Conservation (phyloP, 257 asterid species). For the Thymus mandschuricus region DNA sequence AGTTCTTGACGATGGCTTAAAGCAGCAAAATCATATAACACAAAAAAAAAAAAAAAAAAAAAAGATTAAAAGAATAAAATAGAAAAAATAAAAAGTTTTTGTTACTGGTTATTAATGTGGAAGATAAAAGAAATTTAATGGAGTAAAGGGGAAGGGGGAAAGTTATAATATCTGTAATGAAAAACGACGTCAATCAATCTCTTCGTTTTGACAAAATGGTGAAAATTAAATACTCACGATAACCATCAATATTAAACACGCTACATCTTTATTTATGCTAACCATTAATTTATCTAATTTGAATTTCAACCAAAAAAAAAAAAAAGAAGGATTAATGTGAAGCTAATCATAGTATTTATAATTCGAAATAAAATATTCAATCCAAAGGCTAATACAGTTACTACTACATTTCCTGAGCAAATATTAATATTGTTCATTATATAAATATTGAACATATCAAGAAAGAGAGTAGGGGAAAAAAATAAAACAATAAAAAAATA, state of each 20-base stretch:
- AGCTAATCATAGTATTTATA: too few species aligned
- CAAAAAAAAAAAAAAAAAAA: too few species aligned
- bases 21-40: too few species aligned
- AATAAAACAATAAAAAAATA: not conserved
- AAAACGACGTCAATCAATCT: constrained; percentile 34
- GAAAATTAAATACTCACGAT: not conserved
- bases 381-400: too few species aligned
- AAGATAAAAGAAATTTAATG: not conserved
- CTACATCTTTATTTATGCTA: not conserved
- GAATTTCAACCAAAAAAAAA: too few species aligned
- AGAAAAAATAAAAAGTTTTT: too few species aligned
- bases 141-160: not conserved
- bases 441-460: not conserved
- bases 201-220: constrained; percentile 18
- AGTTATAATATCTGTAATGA: not conserved
- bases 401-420: too few species aligned
- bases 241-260: not conserved
- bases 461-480: not conserved
- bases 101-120: not conserved
- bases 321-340: too few species aligned
- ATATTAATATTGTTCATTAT: not conserved
- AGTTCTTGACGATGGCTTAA: too few species aligned
- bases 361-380: too few species aligned
- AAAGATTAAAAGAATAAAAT: too few species aligned
- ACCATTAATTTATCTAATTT: not conserved